Conservation (phyloP, 129 eudicot species). For the Lactuca sativa region DNA sequence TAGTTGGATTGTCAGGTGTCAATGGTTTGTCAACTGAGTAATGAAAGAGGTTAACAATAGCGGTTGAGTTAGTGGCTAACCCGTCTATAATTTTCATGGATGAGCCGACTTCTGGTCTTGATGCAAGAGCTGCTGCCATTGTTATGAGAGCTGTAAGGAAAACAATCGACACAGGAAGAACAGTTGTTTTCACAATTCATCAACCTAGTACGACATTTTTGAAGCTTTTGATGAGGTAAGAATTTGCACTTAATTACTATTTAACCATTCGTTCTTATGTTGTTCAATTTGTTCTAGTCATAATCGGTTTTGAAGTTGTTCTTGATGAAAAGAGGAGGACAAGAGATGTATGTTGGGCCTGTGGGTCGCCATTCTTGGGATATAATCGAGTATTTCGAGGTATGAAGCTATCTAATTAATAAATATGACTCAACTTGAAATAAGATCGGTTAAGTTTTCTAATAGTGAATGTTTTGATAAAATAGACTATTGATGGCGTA, state of each 20-base stretch:
- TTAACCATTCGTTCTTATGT: too few species aligned
- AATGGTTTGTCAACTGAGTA: constrained; percentile 85
- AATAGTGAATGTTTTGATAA: neutral
- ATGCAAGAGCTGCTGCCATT: constrained; percentile 64
- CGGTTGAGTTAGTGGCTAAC: constrained; percentile 62
- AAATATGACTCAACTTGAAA: neutral
- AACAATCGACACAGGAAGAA: constrained; percentile 62
- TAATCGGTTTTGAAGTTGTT: constrained; percentile 50
- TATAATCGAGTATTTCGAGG: constrained; percentile 70
- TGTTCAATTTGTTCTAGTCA: neutral
- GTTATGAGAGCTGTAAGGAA: constrained; percentile 64
- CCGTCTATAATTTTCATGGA: constrained; percentile 67
- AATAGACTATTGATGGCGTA: constrained; percentile 49
- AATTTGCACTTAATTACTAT: neutral
- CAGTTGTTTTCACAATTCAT: constrained; percentile 67
- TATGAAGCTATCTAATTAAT: constrained; percentile 1
- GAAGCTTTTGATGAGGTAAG: constrained; percentile 66
- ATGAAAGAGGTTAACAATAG: constrained; percentile 75
- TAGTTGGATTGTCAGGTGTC: constrained; percentile 81
- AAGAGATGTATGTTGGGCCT: constrained; percentile 78
- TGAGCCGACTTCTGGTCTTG: constrained; percentile 62
- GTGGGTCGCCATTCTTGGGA: constrained; percentile 74
- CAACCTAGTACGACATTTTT: constrained; percentile 62
- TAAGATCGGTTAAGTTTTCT: neutral
- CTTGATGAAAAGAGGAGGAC: constrained; percentile 84